phyloP scores from a whole-genome alignment of 495 filamentous ascomycete species.

The Usnea hakonensis region DNA sequence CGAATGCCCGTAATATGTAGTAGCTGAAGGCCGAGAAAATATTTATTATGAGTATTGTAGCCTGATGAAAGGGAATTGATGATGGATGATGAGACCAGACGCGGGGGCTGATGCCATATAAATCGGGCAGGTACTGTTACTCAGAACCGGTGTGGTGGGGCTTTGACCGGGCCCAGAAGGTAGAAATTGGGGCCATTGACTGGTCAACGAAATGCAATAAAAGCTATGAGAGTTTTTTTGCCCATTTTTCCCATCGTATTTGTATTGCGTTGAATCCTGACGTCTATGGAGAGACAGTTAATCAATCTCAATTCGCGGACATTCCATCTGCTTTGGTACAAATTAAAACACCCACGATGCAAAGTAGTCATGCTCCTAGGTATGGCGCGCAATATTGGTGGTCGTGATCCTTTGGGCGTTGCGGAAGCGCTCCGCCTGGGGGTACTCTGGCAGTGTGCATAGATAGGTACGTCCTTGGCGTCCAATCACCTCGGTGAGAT shows the following conservation, averaged over 20 bases:
- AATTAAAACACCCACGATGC: not conserved
- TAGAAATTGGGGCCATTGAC: not conserved
- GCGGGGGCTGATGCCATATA: conserved; percentile 1
- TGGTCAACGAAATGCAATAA: conserved; percentile 1
- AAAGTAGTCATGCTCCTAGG: not conserved
- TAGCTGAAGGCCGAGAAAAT: not conserved
- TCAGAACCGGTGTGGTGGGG: not conserved
- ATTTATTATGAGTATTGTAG: not conserved
- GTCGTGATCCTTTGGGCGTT: not conserved
- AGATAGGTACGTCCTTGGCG: not conserved
- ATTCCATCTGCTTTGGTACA: not conserved
- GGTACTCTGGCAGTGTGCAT: not conserved
- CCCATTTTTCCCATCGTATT: not conserved
- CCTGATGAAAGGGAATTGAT: not conserved
- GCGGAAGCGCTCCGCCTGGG: not conserved
- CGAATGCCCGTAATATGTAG: not conserved
- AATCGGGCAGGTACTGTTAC: not conserved
- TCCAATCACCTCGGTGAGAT: not conserved
- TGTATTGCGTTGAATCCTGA: not conserved
- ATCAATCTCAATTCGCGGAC: not conserved
- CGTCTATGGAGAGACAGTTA: not conserved
- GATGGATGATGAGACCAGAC: not conserved
- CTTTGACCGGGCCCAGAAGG: not conserved
- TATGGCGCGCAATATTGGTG: not conserved
- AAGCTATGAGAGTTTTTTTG: not conserved